These are phyloP conservation scores for Cryphonectria parasitica DNA, from an alignment of 2,329 filamentous ascomycete genomes.

Conservation along the genomic window DNA sequence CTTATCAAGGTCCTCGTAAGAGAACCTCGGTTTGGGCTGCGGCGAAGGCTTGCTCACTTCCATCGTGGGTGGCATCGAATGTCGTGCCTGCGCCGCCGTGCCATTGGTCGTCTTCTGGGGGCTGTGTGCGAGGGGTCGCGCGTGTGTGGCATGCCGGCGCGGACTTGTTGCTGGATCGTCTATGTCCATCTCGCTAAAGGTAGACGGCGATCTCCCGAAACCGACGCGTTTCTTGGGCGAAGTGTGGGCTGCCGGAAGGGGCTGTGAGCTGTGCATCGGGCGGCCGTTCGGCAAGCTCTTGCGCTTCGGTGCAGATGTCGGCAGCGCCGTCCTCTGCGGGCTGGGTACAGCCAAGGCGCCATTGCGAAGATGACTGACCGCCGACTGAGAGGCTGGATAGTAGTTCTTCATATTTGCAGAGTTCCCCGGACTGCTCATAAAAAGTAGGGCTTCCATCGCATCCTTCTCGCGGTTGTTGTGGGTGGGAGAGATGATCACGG, in stretches of 20 bases:
- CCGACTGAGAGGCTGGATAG: slow-evolving; percentile 50
- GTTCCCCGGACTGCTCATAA: slow-evolving; percentile 80
- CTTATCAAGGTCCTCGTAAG: slow-evolving; percentile 61
- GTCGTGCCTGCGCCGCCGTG: slow-evolving; percentile 40
- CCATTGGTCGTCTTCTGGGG: slow-evolving; percentile 48
- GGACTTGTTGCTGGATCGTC: slow-evolving; percentile 44
- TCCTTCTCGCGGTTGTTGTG: slow-evolving; percentile 77
- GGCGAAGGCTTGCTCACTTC: slow-evolving; percentile 48
- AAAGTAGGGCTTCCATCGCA: slow-evolving; percentile 77
- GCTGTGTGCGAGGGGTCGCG: slow-evolving; percentile 42
- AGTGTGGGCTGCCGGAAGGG: slow-evolving; percentile 35
- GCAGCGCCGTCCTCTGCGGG: slow-evolving; percentile 46
- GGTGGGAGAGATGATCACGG: slow-evolving; percentile 69
- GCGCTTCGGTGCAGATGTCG: slow-evolving; percentile 50
- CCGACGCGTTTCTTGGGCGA: slow-evolving; percentile 49
- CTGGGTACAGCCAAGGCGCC: slow-evolving; percentile 36
- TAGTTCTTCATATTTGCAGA: slow-evolving; percentile 64
- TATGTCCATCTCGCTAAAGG: slow-evolving; percentile 52
- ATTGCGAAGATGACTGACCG: slow-evolving; percentile 41
- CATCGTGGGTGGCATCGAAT: slow-evolving; percentile 52
- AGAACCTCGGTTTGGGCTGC: slow-evolving; percentile 47
- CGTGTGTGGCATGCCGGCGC: slow-evolving; percentile 34
- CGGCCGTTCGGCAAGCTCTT: slow-evolving; percentile 57
- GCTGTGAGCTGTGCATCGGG: slow-evolving; percentile 37
- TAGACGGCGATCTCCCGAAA: slow-evolving; percentile 51